Percentiles rank a stretch among this genome's conserved stretches.
Evolutionary conservation across 2,329 filamentous ascomycete species (phyloP).

Genomic region (Penicillium sp.): DNA sequence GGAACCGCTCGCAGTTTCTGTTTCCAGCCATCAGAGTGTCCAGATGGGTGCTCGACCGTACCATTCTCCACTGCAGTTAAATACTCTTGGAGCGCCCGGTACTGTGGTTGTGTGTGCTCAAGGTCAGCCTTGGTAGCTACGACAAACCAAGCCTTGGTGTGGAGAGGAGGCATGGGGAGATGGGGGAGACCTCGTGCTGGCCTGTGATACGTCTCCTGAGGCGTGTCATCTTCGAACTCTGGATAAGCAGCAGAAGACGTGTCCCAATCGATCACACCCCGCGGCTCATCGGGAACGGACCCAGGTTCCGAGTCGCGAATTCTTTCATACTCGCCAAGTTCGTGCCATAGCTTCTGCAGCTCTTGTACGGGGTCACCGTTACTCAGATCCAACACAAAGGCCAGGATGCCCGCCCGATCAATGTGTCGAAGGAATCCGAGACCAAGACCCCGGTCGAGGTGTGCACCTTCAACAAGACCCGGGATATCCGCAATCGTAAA

Average conservation of each 20-base stretch:
- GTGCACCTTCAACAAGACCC: conserved; percentile 86
- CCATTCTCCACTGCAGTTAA: conserved; percentile 66
- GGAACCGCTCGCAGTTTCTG: conserved; percentile 67
- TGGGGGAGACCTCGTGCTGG: conserved; percentile 41
- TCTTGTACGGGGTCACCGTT: conserved; percentile 77
- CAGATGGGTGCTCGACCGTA: conserved; percentile 72
- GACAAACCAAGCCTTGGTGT: conserved; percentile 95
- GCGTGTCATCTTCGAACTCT: conserved; percentile 16
- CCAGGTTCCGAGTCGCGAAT: conserved; percentile 72
- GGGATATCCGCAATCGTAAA: conserved; percentile 97
- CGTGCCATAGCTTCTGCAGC: conserved; percentile 81
- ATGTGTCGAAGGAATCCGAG: conserved; percentile 92
- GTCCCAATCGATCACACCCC: conserved; percentile 48
- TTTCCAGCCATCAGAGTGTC: conserved; percentile 63
- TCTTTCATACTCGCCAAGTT: conserved; percentile 86
- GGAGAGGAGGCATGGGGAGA: conserved; percentile 67
- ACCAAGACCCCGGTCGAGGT: conserved; percentile 87
- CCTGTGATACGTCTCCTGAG: conserved; percentile 11
- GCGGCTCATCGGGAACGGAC: conserved; percentile 62
- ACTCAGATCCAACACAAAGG: conserved; percentile 86
- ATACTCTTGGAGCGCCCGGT: conserved; percentile 67
- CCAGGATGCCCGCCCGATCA: conserved; percentile 87
- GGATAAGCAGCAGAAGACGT: conserved; percentile 28
- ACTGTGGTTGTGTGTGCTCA: conserved; percentile 76
- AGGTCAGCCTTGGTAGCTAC: conserved; percentile 92